phyloP scores from a whole-genome alignment of 2,329 filamentous ascomycete species.

The Dactylellina cionopaga region DNA sequence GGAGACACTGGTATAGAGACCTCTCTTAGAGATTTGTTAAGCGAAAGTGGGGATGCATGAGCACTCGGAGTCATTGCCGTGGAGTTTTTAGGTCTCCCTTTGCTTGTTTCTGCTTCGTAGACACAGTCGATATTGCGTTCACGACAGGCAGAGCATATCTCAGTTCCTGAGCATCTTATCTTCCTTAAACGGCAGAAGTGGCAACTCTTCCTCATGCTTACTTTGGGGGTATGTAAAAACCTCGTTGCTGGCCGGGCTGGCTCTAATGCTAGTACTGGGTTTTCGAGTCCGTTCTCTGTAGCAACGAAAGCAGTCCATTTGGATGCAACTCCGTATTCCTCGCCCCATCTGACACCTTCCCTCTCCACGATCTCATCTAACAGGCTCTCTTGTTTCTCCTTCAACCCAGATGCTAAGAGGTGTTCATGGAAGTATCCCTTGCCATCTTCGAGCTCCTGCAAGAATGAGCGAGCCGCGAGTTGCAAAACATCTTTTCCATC shows the following conservation, averaged over 20 bases:
- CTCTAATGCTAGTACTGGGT: no score
- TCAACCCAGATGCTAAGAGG: conserved; percentile 62
- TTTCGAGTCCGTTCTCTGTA: conserved; percentile 63
- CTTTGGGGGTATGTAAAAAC: no score
- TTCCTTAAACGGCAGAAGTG: conserved; percentile 50
- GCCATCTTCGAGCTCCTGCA: conserved; percentile 75
- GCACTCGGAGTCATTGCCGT: no score
- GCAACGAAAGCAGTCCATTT: conserved; percentile 80
- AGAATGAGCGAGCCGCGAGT: conserved; percentile 74
- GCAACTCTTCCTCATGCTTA: conserved; percentile 50
- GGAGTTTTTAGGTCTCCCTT: conserved; percentile 48
- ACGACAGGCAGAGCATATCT: conserved; percentile 50
- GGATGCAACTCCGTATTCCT: conserved; percentile 73
- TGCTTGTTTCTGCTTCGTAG: conserved; percentile 45
- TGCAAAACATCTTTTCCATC: conserved; percentile 63
- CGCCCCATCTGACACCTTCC: conserved; percentile 73
- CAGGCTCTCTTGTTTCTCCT: conserved; percentile 65
- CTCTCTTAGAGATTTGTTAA: no score
- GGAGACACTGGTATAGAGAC: no score
- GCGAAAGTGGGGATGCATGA: no score
- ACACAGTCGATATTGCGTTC: conserved; percentile 52
- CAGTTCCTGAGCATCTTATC: conserved; percentile 48
- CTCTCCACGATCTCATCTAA: conserved; percentile 71
- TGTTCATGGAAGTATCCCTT: conserved; percentile 72
- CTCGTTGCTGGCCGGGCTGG: no score